A percentile compares a stretch with the other conserved stretches of the same genome.
These are phyloP conservation scores for Halophytophthora batemanensis DNA, from an alignment of 352 stramenopile species.

Conservation along the genomic window DNA sequence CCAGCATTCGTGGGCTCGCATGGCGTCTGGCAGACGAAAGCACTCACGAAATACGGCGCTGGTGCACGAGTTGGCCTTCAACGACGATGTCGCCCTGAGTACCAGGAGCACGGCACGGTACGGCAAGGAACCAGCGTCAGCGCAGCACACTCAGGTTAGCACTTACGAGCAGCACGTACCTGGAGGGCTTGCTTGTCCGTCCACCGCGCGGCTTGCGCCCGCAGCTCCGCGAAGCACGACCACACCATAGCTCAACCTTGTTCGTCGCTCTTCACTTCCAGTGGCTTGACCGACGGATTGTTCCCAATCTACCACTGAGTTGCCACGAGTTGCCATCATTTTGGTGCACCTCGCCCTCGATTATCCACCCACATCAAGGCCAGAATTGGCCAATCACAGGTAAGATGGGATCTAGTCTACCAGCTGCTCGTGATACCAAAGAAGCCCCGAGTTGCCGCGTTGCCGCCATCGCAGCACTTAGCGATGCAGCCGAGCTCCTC, in stretches of 20 bases:
- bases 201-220: slow-evolving; percentile 28
- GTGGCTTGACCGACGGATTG: slow-evolving; percentile 11
- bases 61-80: slow-evolving; percentile 73
- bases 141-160: not conserved
- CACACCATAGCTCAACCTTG: slow-evolving; percentile 16
- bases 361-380: no score
- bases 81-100: slow-evolving; percentile 40
- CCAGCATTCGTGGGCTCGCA: not conserved
- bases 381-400: no score
- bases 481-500: slow-evolving; percentile 37
- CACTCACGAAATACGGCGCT: slow-evolving; percentile 64
- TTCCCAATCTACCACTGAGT: no score
- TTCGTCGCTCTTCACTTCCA: slow-evolving; percentile 11
- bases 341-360: no score
- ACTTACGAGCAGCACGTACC: slow-evolving; percentile 1
- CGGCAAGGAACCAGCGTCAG: not conserved
- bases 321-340: no score
- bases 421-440: no score
- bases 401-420: no score
- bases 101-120: not conserved
- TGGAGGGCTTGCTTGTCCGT: slow-evolving; percentile 17
- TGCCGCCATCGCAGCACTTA: no score
- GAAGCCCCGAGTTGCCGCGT: no score
- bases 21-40: not conserved
- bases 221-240: slow-evolving; percentile 50